Evolutionary conservation across 1,139 yeast genomes (phyloP), one percentile per base, ranked within the genome.

Genomic region (Scheffersomyces cryptocercus): DNA sequence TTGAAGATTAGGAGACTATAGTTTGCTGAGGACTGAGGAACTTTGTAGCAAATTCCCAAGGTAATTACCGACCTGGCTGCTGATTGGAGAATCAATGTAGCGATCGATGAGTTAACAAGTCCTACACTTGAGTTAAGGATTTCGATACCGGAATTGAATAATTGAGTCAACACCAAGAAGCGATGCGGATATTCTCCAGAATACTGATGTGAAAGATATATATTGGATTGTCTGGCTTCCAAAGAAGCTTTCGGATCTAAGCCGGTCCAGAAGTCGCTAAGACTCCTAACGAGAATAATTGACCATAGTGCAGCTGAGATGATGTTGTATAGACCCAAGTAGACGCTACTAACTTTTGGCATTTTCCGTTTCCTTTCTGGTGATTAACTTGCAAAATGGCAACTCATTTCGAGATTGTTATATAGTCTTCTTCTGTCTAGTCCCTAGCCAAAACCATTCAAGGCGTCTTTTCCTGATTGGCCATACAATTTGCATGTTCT

Each of bases 231-330:
- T 8, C n/a, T n/a, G 29, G 30, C 13, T 36, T 28, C 20, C n/a
- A 16, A 24, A n/a, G 28, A 11, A 15, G 14, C 9, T 14, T 14
- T 12, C 16, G 24, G 36, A n/a, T 36, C 14, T 13, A 13, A n/a
- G 16, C 36, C 34, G 28, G 39, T 43, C 20, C 39, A 20, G 9
- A 55, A 37, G 40, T 61, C 64, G 11, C 24, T 40, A 26, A 52
- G 14, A n/a, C 64, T 55, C 12, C 40, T 35, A 24, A 45, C 33
- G 10, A 66, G 48, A 4, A 88, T 79, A 28, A 77, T 73, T 0
- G 72, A 67, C 97, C 97, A 90, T 11, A 86, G 69, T 8, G 77
- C 61, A 0, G 84, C 84, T 6, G 93, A 82, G 10, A 78, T 49
- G n/a, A 78, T 70, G 65, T 90, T 89, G 70, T 88, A 89, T 4